A percentile compares a stretch with the other conserved stretches of the same genome.
Evolutionary conservation across 352 stramenopile genomes (phyloP).

Genomic region (Thalassiosira hispida): DNA sequence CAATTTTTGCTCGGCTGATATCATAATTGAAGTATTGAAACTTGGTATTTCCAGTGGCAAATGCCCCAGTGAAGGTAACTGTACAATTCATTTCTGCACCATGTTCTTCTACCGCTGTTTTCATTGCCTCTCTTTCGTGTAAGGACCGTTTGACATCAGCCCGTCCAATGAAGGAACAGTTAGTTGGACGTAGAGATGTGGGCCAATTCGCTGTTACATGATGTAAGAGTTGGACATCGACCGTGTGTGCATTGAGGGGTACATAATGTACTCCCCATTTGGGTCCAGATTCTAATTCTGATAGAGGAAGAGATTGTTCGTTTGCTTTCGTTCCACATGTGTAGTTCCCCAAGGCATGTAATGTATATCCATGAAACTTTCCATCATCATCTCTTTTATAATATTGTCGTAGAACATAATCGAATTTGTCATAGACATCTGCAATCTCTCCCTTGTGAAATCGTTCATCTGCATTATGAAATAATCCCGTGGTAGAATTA

Average conservation of each 20-base stretch:
- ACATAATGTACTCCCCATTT: slow-evolving; percentile 28
- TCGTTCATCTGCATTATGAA: slow-evolving; percentile 24
- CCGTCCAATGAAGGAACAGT: slow-evolving; percentile 19
- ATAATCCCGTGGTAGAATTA: slow-evolving; percentile 7
- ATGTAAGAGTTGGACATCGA: slow-evolving; percentile 2
- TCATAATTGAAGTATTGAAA: slow-evolving; percentile 2
- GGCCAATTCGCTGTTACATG: slow-evolving; percentile 2
- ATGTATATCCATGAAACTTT: slow-evolving; percentile 20
- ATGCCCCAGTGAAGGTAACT: slow-evolving; percentile 9
- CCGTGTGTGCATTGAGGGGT: slow-evolving; percentile 8
- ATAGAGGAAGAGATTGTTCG: neutral
- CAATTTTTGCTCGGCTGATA: slow-evolving; percentile 8
- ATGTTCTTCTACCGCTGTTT: neutral
- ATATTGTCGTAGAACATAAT: slow-evolving; percentile 29
- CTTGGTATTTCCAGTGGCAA: neutral
- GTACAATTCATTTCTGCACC: slow-evolving; percentile 13
- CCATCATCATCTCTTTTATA: slow-evolving; percentile 11
- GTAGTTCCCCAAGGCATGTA: slow-evolving; percentile 20
- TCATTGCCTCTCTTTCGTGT: slow-evolving; percentile 15
- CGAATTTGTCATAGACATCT: slow-evolving; percentile 12
- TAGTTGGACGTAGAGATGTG: neutral
- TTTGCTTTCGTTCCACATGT: slow-evolving; percentile 15
- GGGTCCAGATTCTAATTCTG: neutral
- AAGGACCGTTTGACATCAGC: slow-evolving; percentile 3
- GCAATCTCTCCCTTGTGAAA: slow-evolving; percentile 23